Base-by-base conservation (phyloP, 1,284 basidiomycete species). In the Fomitopsis palustris region DNA sequence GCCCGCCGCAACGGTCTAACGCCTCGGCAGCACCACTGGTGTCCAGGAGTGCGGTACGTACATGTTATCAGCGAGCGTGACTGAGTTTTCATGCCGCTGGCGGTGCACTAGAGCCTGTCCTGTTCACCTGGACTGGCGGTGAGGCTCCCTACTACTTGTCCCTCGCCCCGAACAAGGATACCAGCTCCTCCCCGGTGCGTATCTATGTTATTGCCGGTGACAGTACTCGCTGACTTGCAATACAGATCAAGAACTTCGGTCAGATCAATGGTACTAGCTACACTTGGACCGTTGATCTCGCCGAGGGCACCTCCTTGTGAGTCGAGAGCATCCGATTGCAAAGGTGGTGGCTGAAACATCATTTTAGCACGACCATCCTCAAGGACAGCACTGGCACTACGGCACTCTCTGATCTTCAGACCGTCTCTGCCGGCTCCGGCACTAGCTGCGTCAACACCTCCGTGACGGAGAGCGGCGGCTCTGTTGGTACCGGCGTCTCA, bases 251-350 rank as follows among this genome's bases (percentile, higher is more conserved):
- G 74, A 67, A 77, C 25, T 87, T 90, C 68, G 76, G 81, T 19
- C 58, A 70, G 4, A 79, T 81, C 62, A 65, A 66, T 6, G 80
- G 75, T 1, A 83, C 73, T 14, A 72, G 69, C 39, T 66, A 77
- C 64, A 89, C 88, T 14, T 93, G 90, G 90, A 72, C 52, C 16
- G 86, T 85, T 54, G 78, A 90, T 70, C 67, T 92, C 23, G 62
- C 71, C 2, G 54, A 75, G 0, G 80, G 79, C 38, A 84, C 82
- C 33, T 65, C 72, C 42, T 75, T 92, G 90, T 92, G 69, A 66
- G 83, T 74, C 19, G n/a, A 21, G 58, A 27, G 55, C 7, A 17
- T 23, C 10, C 16, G 9, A 54, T 29, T 47, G 7, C 37, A 10
- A 33, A 2, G 14, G 21, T 4, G 3, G 9, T 9, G 25, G 10